These are phyloP conservation scores for Bryum argenteum DNA, from an alignment of 225 moss, liverwort and hornwort species.

Conservation along the genomic window DNA sequence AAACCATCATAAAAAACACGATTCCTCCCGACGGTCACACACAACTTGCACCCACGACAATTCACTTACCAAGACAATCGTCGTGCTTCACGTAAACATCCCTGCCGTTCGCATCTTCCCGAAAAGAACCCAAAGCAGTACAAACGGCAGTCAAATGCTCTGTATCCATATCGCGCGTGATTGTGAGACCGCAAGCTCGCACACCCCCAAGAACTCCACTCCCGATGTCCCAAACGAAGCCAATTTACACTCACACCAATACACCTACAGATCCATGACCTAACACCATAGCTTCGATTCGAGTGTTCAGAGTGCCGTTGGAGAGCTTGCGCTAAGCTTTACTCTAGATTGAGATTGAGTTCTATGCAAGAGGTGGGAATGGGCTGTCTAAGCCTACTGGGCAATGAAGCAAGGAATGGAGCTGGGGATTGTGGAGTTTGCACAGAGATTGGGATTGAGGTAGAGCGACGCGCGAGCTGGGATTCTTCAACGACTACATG, in stretches of 20 bases:
- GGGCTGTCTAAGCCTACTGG: not conserved
- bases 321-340: not conserved
- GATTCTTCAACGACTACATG: not conserved
- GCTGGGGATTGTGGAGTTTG: fast-evolving
- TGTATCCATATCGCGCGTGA: constrained; percentile 52
- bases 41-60: not conserved
- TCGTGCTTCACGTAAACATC: constrained; percentile 75
- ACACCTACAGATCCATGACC: not conserved
- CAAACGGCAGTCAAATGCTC: constrained; percentile 76
- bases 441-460: fast-evolving
- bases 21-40: constrained; percentile 8
- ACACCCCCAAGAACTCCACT: not conserved
- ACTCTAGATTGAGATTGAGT: not conserved
- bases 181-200: not conserved
- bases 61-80: constrained; percentile 69
- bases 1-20: not conserved
- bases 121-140: constrained; percentile 64
- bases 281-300: not conserved
- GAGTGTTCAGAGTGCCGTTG: constrained; percentile 9
- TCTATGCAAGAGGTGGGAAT: not conserved
- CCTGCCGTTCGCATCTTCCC: constrained; percentile 53
- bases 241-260: not conserved
- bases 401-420: not conserved
- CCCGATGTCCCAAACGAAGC: not conserved
- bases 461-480: not conserved